These are phyloP conservation scores for Casuarina equisetifolia DNA, from an alignment of 306 rosid genomes.

Conservation along the genomic window DNA sequence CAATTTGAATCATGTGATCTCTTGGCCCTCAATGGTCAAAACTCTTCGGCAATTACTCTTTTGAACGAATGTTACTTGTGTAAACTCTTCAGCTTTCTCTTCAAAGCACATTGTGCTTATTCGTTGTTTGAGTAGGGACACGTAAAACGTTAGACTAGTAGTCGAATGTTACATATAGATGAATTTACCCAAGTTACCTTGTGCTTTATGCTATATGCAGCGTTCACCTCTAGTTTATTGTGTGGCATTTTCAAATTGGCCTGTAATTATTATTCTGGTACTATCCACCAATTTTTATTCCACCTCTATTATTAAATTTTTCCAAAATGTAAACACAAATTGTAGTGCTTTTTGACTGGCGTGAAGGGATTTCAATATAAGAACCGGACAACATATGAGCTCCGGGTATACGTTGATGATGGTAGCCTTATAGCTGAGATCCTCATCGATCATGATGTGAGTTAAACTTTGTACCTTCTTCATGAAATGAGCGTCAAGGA, in stretches of 20 bases:
- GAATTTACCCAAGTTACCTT: background rate
- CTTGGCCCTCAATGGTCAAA: background rate
- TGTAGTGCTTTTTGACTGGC: conserved; percentile 87
- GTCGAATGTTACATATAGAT: background rate
- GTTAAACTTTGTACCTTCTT: conserved; percentile 31
- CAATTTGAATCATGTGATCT: background rate
- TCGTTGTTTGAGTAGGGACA: background rate
- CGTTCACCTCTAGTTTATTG: background rate
- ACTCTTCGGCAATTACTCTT: background rate
- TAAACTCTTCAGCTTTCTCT: background rate
- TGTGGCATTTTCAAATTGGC: background rate
- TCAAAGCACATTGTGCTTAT: background rate
- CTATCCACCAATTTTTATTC: background rate
- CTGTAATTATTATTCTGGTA: background rate
- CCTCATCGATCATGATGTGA: conserved; percentile 71
- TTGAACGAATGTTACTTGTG: background rate
- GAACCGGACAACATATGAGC: conserved; percentile 63
- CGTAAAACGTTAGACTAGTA: background rate
- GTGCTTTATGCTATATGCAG: background rate
- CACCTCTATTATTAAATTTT: conserved; percentile 1
- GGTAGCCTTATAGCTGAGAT: conserved; percentile 90
- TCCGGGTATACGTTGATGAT: conserved; percentile 77
- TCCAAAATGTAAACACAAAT: conserved; percentile 22
- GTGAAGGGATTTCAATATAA: conserved; percentile 81
- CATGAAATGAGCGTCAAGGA: conserved; percentile 14